Conservation (phyloP, 2,329 filamentous ascomycete genomes). For the Hypomyces perniciosus region DNA sequence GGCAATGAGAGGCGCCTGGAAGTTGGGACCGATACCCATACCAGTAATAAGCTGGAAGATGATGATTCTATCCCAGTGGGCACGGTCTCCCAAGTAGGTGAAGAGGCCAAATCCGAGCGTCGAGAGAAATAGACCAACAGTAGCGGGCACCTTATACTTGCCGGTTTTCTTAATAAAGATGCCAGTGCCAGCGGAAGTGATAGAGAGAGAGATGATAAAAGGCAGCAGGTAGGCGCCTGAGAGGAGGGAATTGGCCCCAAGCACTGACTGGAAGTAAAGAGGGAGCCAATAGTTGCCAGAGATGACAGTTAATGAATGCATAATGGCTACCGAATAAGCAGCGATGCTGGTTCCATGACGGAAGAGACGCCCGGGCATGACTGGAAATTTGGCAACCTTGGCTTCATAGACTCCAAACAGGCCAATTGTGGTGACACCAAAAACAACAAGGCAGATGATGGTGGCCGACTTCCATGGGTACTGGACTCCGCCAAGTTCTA, state of each 20-base stretch:
- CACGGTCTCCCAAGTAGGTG: conserved; percentile 52
- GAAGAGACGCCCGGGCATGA: conserved; percentile 73
- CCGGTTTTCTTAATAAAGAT: conserved; percentile 58
- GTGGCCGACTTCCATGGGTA: conserved; percentile 70
- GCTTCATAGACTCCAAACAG: conserved; percentile 70
- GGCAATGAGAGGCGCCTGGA: conserved; percentile 63
- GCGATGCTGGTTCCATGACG: conserved; percentile 58
- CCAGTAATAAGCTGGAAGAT: conserved; percentile 58
- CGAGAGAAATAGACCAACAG: conserved; percentile 51
- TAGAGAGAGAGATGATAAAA: conserved; percentile 59
- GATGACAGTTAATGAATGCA: conserved; percentile 73
- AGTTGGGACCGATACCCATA: conserved; percentile 61
- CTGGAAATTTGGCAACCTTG: conserved; percentile 66
- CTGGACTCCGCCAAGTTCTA: conserved; percentile 74
- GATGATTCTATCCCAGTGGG: conserved; percentile 51
- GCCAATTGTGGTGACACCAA: conserved; percentile 56
- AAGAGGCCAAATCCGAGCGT: conserved; percentile 60
- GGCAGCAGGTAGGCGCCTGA: conserved; percentile 72
- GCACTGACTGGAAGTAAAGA: conserved; percentile 75
- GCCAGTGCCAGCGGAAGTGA: conserved; percentile 54
- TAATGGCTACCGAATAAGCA: conserved; percentile 60
- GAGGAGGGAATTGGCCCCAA: conserved; percentile 61
- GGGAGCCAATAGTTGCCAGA: conserved; percentile 74
- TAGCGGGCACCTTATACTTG: conserved; percentile 56
- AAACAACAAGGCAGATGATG: conserved; percentile 71